Base-by-base conservation (phyloP, 371 early-diverging fungal genomes). In the Funneliformis caledonium region DNA sequence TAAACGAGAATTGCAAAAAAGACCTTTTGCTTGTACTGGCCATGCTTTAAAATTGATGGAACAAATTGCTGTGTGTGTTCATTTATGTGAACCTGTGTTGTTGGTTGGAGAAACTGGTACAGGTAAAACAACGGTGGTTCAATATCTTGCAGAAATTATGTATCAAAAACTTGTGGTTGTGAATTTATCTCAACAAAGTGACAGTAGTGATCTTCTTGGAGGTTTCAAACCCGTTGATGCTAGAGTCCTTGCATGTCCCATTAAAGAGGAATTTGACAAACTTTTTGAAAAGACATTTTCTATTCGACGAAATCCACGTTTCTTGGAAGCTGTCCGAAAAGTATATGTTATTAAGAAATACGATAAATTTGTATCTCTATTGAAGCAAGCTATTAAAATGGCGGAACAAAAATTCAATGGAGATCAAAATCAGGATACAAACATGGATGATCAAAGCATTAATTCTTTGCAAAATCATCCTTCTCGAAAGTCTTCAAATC, bases 81-180 rank as follows among this genome's bases (percentile, higher is more conserved):
- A 92, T 79, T 84, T 95, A 73, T 90, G 88, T 22, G 98, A 97
- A 84, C 97, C 99, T 19, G 93, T 96, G 0, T 85, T 99, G 37
- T 87, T 99, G 4, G 94, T 99, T 4, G 99, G 99, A 78, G 99
- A 99, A 84, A 99, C 99, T 0, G 99, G 99, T 69, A 97, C 98
- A 1, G 99, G 99, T 77, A 99, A 99, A 87, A 99, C 99, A 0
- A 96, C 99, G 0, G 92, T 97, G 3, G 94, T 99, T 16, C 99
- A 99, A 86, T 93, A 97, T 72, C 88, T 99, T 45, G 96, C 99
- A 8, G 87, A 93, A 47, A 88, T 93, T 84, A 85, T 94, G 76
- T 88, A 93, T 77, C 92, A 94, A 48, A 90, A 92, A 65, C 91
- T 99, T 77, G 88, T 93, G 14, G 98, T 97, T 31, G 91, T 99